phyloP scores from a whole-genome alignment of 768 basidiomycete species.

The Guyanaporus albipodus region DNA sequence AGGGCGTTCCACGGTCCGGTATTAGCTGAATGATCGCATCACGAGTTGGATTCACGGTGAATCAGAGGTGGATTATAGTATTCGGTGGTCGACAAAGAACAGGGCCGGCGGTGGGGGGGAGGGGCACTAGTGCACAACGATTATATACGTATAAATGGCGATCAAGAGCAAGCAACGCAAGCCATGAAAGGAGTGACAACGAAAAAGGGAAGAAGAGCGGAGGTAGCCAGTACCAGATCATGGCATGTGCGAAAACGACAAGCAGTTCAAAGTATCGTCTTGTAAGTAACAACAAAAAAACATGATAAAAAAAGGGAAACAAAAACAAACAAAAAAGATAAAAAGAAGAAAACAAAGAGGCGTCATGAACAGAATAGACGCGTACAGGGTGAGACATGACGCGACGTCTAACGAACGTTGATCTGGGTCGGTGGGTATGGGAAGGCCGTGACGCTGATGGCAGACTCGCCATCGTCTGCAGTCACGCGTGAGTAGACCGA shows the following conservation, averaged over 20 bases:
- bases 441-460: conserved; percentile 26
- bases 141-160: background rate
- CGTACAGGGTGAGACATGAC: conserved; percentile 5
- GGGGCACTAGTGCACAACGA: conserved; percentile 9
- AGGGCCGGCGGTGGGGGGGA: too few relatives aligned
- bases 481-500: conserved; percentile 35
- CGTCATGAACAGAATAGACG: conserved; percentile 7
- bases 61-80: background rate
- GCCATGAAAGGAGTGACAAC: conserved; percentile 15
- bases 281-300: conserved; percentile 6
- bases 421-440: conserved; percentile 28
- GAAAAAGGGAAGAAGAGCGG: background rate
- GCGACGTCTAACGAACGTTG: conserved; percentile 7
- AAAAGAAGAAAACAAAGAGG: too few relatives aligned
- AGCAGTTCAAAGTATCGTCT: conserved; percentile 3
- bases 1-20: too few relatives aligned
- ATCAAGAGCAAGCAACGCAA: background rate
- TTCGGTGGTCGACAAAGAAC: conserved; percentile 5
- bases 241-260: conserved; percentile 8
- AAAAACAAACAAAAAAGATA: too few relatives aligned
- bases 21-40: background rate
- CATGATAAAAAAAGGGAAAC: conserved; percentile 4
- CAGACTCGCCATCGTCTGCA: conserved; percentile 25
- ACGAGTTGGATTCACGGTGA: background rate
- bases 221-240: conserved; percentile 17